Evolutionary conservation across 768 basidiomycete genomes (phyloP), one percentile per base, ranked within the genome.

Genomic region (Clavulina sp.): DNA sequence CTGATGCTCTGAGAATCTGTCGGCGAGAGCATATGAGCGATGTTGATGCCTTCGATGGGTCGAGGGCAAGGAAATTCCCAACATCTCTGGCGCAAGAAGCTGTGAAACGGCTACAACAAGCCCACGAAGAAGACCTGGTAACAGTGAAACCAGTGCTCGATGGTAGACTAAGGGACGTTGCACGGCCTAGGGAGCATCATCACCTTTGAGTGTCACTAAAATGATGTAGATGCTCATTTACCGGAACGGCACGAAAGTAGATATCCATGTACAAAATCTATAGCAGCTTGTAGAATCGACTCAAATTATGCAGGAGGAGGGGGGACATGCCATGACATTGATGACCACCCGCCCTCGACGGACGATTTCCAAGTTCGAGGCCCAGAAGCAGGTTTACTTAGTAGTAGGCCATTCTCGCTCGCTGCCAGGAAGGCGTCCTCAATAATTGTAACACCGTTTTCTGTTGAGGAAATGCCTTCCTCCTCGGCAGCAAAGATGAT

Each of bases 31-130:
- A 88, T 60, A 86, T 91, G 86, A 78, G 74, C 56, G 60, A 59
- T 4, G 77, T 91, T 0, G 87, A 93, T 61, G 72, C 72, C 41
- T 83, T 77, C 61, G 78, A 85, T 58, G 83, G 83, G 36, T 58
- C 65, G 50, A 65, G 64, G 48, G 64, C 67, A 31, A 64, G 75
- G 32, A 40, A 19, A n/a, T 28, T 24, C 23, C 26, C 19, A 44
- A 46, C 21, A 21, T 21, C n/a, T n/a, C n/a, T n/a, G 19, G 21
- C 44, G 46, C 48, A 49, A 33, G 41, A 51, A 26, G 26, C 41
- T 50, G 26, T 21, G 30, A 33, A 41, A 50, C 38, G 57, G 57
- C 49, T 46, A 9, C 36, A 30, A 55, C 59, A 54, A 44, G 32
- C 60, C 24, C 52, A 63, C 28, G 68, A 68, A 23, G 67, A 70